Conservation (phyloP, 371 early-diverging fungal species). For the Coemansia sp. region DNA sequence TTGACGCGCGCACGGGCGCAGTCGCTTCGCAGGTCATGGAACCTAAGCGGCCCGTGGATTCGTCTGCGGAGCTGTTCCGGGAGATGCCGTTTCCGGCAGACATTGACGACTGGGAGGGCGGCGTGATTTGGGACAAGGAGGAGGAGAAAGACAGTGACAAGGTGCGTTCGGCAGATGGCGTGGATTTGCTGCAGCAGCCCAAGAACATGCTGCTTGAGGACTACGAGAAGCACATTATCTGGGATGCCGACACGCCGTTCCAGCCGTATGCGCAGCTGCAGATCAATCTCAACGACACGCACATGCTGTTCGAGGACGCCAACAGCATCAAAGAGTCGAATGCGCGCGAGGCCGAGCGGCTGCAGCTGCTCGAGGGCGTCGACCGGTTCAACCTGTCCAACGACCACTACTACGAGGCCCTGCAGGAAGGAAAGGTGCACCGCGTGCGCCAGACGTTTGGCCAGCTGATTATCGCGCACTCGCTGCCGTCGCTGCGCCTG, state of each 20-base stretch:
- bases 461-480: constrained; percentile 88
- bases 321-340: constrained; percentile 25
- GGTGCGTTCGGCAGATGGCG: not conserved
- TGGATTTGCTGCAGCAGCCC: constrained; percentile 7
- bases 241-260: constrained; percentile 68
- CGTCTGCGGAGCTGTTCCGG: constrained; percentile 20
- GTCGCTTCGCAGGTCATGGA: constrained; percentile 24
- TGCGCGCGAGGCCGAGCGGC: constrained; percentile 44
- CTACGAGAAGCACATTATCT: constrained; percentile 59
- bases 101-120: constrained; percentile 78
- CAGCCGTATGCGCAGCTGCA: constrained; percentile 63
- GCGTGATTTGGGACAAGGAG: constrained; percentile 75
- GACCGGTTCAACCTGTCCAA: constrained; percentile 95
- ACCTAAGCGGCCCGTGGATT: constrained; percentile 18
- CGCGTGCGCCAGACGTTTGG: constrained; percentile 90
- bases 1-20: constrained; percentile 26
- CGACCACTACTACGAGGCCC: constrained; percentile 90
- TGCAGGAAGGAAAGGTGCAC: constrained; percentile 68
- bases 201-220: constrained; percentile 30
- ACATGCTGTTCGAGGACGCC: constrained; percentile 68
- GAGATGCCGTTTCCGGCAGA: constrained; percentile 36
- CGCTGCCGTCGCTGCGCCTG: constrained; percentile 90
- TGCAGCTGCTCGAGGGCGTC: constrained; percentile 28
- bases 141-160: not conserved
- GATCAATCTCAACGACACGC: constrained; percentile 73